Evolutionary conservation across 768 basidiomycete species (phyloP), one percentile per base, ranked within the genome.

Genomic region (Suillus fuscotomentosus): DNA sequence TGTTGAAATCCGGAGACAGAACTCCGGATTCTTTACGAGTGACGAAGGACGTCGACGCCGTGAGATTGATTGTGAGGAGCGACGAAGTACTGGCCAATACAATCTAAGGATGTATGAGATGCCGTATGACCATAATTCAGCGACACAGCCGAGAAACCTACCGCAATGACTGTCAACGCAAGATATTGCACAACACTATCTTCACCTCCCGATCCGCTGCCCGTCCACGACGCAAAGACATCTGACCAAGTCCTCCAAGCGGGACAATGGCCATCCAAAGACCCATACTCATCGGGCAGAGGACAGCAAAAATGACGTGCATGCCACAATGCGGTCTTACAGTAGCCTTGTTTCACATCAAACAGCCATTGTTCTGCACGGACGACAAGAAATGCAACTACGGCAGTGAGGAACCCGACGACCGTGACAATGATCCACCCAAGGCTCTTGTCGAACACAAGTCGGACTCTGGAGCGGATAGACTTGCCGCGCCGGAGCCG

Each of bases 331-430:
- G 81, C 81, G 0, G 76, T 75, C 2, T 70, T 70, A 75, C 97
- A 99, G 73, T 92, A 93, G 0, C 97, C 97, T 60, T 94, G 92
- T 77, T 99, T 99, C 62, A 90, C 72, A 75, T 97, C 94, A 70
- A 98, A 99, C 10, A 99, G 80, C 83, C 87, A 89, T 73, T 91
- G 90, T 72, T 99, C 97, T 65, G 85, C 82, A 22, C 92, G 87
- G 45, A 95, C 86, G 68, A 99, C 89, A 62, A 92, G 76, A 73
- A 94, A 98, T 5, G 97, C 97, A 45, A 92, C 79, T 54, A 95
- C 65, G 10, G 97, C 95, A 13, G 93, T 92, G 31, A 94, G 72
- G 73, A 95, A 86, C 0, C 96, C 96, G 56, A 97, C 89, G 60
- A 95, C 82, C 1, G 94, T 92, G 36, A 97, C 94, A 47, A 95